A percentile compares a stretch with the other conserved stretches of the same genome.
Evolutionary conservation across 352 stramenopile species (phyloP).

Genomic region (Globisporangium alternatum): DNA sequence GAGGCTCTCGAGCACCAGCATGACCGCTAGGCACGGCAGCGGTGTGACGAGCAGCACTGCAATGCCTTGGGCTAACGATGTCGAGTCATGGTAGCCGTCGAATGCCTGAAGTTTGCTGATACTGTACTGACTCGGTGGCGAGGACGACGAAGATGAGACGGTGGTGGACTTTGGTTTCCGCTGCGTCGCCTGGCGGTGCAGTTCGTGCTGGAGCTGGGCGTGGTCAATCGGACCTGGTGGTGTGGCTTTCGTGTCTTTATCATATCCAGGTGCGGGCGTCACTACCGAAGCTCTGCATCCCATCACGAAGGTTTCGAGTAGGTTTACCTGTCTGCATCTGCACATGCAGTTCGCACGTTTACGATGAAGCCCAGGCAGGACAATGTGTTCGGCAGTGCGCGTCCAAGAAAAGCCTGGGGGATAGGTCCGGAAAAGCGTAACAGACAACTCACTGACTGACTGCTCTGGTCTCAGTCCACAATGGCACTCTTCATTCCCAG

Average conservation of each 20-base stretch:
- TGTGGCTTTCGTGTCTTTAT: background rate
- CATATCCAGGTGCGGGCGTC: background rate
- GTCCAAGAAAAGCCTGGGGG: too few relatives aligned
- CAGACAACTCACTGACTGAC: too few relatives aligned
- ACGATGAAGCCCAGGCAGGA: too few relatives aligned
- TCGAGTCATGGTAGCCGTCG: conserved; percentile 17
- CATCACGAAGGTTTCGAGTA: background rate
- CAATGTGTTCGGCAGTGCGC: too few relatives aligned
- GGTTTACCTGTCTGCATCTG: background rate
- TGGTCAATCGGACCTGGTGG: background rate
- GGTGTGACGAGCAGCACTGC: conserved; percentile 22
- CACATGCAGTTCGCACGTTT: background rate
- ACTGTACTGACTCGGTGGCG: conserved; percentile 17
- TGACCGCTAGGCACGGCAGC: conserved; percentile 18
- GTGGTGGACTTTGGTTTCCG: background rate
- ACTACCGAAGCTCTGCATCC: background rate
- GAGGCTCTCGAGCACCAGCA: conserved; percentile 25
- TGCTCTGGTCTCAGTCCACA: too few relatives aligned
- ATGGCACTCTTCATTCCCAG: too few relatives aligned
- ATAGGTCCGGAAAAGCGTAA: too few relatives aligned
- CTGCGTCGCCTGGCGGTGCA: background rate
- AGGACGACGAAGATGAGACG: too few relatives aligned
- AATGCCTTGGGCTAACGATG: background rate
- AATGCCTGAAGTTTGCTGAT: conserved; percentile 35
- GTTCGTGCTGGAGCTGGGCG: conserved; percentile 1